Conservation (phyloP, 2,329 filamentous ascomycete species). For the Calonectria montana region DNA sequence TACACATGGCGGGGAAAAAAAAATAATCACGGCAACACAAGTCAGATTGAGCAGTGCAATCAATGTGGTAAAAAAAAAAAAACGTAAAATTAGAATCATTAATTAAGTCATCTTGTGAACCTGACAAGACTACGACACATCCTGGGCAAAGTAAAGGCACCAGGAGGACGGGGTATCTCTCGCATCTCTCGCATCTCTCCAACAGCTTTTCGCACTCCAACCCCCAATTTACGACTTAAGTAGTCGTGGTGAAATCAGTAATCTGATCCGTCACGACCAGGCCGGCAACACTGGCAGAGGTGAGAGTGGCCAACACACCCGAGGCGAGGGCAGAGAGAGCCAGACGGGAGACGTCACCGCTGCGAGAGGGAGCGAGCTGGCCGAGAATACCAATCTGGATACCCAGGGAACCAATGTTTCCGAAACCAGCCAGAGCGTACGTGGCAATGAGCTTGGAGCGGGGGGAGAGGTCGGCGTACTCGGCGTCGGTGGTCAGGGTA, state of each 20-base stretch:
- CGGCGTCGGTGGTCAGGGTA: conserved; percentile 63
- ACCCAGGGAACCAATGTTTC: conserved; percentile 88
- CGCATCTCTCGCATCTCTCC: not conserved
- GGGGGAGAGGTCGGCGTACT: conserved; percentile 69
- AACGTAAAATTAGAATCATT: conserved; percentile 19
- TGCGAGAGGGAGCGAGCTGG: conserved; percentile 80
- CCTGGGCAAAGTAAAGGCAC: not conserved
- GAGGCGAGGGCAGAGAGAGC: conserved; percentile 82
- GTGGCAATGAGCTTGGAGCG: conserved; percentile 86
- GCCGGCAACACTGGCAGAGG: conserved; percentile 81
- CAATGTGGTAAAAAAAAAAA: too few relatives aligned
- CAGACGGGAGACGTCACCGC: conserved; percentile 79
- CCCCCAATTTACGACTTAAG: not conserved
- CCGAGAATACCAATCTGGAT: conserved; percentile 90
- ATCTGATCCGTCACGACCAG: conserved; percentile 72
- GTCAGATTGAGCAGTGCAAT: not conserved
- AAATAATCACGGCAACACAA: not conserved
- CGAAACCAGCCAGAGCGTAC: conserved; percentile 86
- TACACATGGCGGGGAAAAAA: not conserved
- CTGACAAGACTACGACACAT: conserved; percentile 14
- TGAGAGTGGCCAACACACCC: conserved; percentile 83
- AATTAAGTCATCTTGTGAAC: conserved; percentile 12
- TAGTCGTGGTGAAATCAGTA: conserved; percentile 24
- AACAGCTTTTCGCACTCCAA: not conserved
- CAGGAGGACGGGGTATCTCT: conserved; percentile 10